Evolutionary conservation across 768 basidiomycete species (phyloP), one percentile per base, ranked within the genome.

Genomic region (Tephrocybe rancida): DNA sequence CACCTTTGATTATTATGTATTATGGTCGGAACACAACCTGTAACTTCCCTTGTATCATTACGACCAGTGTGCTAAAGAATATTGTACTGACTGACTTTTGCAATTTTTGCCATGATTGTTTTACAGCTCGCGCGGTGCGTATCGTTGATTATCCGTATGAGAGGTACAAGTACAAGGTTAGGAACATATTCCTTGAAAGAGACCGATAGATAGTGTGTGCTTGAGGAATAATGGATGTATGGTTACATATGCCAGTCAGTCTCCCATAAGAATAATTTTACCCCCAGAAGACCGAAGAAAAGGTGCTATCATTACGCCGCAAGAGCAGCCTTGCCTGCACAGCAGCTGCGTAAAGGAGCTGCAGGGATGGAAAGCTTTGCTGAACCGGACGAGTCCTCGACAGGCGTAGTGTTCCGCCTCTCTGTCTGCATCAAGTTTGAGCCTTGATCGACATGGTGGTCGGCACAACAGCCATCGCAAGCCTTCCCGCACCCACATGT

Each of bases 401-500:
- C 7, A 37, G 35, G 35, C n/a, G 4, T 16, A 13, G 35, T 37
- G 9, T 22, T 8, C 24, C 29, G 35, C 34, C 29, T 44, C 43
- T 34, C 21, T 9, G 35, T 35, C 54, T 32, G 41, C 6, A 7
- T 3, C 1, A 44, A 29, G 8, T 27, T 3, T 8, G 2, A 47
- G 18, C 30, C 52, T 47, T 32, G 32, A 37, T 25, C 29, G 3
- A 39, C 9, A 11, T 44, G 35, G 61, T 73, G 70, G 24, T 75
- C 74, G 18, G 57, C 66, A 62, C 81, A 83, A 58, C 79, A 79
- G 13, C 85, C 85, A 52, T 71, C 69, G 60, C 87, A 89, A 34
- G 74, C 72, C 25, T 71, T 67, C n/a, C 78, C 76, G 61, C 86
- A 89, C n/a, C 64, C 70, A 55, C 88, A 89, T 10, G 57, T 63